Evolutionary conservation across 2,329 filamentous ascomycete genomes (phyloP), one percentile per base, ranked within the genome.

Genomic region (Aureobasidium vineae): DNA sequence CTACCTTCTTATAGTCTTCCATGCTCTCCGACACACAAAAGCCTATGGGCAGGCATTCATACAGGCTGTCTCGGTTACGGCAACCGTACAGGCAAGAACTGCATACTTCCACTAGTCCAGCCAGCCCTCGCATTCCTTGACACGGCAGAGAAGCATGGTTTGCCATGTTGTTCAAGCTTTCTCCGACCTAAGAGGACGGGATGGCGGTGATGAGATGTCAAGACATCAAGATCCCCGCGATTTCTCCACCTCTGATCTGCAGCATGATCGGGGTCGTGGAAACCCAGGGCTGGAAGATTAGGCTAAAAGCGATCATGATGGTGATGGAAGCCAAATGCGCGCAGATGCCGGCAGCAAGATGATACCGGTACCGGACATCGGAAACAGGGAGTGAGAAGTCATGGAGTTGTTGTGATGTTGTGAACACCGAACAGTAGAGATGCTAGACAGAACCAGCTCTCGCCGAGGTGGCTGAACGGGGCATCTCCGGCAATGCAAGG

Each of bases 151-250:
- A 47, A 63, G 45, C 31, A 63, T 49, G 43, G 11, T 21, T 8
- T 38, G 43, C 28, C 50, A 53, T 53, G 31, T n/a, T 36, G 23
- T 16, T 36, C 57, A 50, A 63, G 59, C 59, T 50, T 61, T 50
- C 19, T 60, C 28, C 40, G 28, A 21, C 11, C 28, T 41, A 41
- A 23, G 2, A 21, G 28, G 21, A 31, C 45, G 45, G 36, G 21
- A 49, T 26, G 26, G 43, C 33, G 33, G 33, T 36, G 33, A 36
- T 36, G 33, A 15, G 26, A 38, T 36, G 57, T 60, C 57, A 50
- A 50, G 59, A 63, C 31, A 41, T 49, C 59, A 63, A 38, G 56
- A 47, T 47, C 59, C 59, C 59, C 59, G 59, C 59, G 59, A 50
- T 63, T 63, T 63, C 59, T 50, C 59, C 59, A 63, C 59, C 41